These are phyloP conservation scores for Cercospora beticola DNA, from an alignment of 2,329 filamentous ascomycete species.

Conservation along the genomic window DNA sequence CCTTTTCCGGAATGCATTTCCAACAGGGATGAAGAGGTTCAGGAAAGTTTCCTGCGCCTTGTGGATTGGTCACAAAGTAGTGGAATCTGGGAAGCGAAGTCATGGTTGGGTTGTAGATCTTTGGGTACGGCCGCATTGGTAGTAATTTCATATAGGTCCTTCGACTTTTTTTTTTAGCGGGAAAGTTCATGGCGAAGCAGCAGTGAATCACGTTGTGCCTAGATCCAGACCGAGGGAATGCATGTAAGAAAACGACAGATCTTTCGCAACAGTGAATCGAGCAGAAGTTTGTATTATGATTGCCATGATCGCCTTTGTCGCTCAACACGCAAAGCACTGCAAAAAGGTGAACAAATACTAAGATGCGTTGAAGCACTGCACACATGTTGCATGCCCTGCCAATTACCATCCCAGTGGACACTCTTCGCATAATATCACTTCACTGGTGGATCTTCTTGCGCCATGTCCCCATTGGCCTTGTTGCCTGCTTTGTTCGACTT, in stretches of 20 bases:
- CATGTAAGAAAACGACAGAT: background rate
- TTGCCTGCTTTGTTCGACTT: constrained; percentile 4
- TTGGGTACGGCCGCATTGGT: too few relatives aligned
- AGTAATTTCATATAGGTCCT: too few relatives aligned
- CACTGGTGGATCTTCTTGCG: background rate
- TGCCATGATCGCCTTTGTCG: background rate
- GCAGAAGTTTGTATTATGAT: background rate
- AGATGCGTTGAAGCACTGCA: background rate
- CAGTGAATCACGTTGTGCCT: background rate
- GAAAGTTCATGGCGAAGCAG: background rate
- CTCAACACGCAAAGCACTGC: background rate
- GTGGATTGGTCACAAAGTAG: background rate
- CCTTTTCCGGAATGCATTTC: background rate
- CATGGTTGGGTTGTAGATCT: background rate
- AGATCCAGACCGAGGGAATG: background rate
- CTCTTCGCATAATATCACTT: background rate
- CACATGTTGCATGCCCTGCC: background rate
- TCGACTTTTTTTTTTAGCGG: background rate
- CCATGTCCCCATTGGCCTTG: constrained; percentile 2
- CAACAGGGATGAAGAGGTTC: background rate
- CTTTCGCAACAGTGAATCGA: background rate
- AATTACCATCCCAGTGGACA: background rate
- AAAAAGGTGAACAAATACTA: background rate
- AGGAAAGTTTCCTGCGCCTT: background rate
- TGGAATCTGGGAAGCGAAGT: background rate